Base-by-base conservation (phyloP, 2,329 filamentous ascomycete species). In the Septoria linicola region DNA sequence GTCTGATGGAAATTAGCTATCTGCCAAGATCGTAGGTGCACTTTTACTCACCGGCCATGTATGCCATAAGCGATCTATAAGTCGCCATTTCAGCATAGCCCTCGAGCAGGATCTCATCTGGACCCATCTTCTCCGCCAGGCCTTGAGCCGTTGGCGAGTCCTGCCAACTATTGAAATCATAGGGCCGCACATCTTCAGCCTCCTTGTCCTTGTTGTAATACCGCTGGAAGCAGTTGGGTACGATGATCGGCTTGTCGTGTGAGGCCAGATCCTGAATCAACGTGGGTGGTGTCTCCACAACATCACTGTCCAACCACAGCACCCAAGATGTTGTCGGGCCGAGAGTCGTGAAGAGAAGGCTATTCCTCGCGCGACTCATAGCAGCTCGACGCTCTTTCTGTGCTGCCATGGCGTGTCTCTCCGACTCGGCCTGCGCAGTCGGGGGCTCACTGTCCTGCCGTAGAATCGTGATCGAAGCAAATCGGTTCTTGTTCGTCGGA, bases 111-210 rank as follows among this genome's bases (percentile, higher is more conserved):
- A 99, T 90, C 41, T 99, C 93, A 63, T 99, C 92, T 0, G 85
- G 85, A 0, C 83, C 88, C 90, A 99, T 91, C 63, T 83, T 83
- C 8, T 79, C 74, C 2, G 81, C 91, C 57, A 99, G 74, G 30
- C 87, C 79, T 66, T 85, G 80, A 1, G 93, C 92, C 1, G 80
- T 85, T 1, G 85, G 80, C 66, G 88, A 95, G 68, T 99, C 93
- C 65, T 92, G 84, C 93, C 93, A 99, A 68, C 88, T 95, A 75
- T 99, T 99, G 78, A 85, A 97, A 73, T 99, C 93, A 70, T 99
- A 99, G 0, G 91, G 84, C 3, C 93, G 83, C 66, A 92, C 83
- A 36, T 84, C 82, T 75, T 82, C 81, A 58, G 82, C 78, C 64
- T 86, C 85, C 44, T 80, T 84, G 57, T 96, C 85, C 40, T 80